Conservation (phyloP, 352 stramenopile species). For the Phytophthora tubulina region DNA sequence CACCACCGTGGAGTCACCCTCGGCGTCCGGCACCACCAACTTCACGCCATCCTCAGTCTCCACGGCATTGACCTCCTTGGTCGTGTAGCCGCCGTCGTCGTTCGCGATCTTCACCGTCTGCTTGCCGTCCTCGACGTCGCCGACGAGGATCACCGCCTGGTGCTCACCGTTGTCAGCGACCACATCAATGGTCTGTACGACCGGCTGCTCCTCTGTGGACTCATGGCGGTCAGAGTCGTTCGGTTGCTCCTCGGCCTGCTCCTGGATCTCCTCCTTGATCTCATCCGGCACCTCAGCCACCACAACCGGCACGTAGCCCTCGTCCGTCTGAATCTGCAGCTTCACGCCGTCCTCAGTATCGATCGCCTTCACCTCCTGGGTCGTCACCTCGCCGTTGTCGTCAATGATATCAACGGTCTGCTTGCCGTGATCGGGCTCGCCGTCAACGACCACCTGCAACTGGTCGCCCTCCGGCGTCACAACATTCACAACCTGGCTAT, state of each 20-base stretch:
- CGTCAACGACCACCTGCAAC: constrained; percentile 16
- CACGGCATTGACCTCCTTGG: constrained; percentile 4
- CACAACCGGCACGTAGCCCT: constrained; percentile 12
- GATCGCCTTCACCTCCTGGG: neutral
- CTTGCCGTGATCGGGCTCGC: constrained; percentile 16
- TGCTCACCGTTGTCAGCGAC: constrained; percentile 4
- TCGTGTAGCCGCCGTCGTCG: constrained; percentile 10
- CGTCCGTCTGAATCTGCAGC: constrained; percentile 6
- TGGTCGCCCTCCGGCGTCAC: constrained; percentile 12
- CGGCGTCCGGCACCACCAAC: constrained; percentile 10
- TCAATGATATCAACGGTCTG: constrained; percentile 15
- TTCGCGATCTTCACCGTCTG: constrained; percentile 13
- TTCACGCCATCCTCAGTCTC: constrained; percentile 13
- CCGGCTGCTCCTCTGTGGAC: neutral
- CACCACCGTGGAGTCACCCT: constrained; percentile 7
- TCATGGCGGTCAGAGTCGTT: neutral
- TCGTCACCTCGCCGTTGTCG: constrained; percentile 11
- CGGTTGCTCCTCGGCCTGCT: neutral
- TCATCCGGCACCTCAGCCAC: constrained; percentile 2
- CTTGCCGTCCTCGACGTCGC: constrained; percentile 14
- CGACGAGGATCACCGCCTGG: constrained; percentile 16
- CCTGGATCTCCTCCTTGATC: constrained; percentile 10
- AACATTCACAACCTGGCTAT: constrained; percentile 18
- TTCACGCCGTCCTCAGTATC: constrained; percentile 12
- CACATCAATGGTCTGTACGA: constrained; percentile 16